A percentile compares a stretch with the other conserved stretches of the same genome.
These are phyloP conservation scores for Drechslera avenae DNA, from an alignment of 2,329 filamentous ascomycete genomes.

Conservation along the genomic window DNA sequence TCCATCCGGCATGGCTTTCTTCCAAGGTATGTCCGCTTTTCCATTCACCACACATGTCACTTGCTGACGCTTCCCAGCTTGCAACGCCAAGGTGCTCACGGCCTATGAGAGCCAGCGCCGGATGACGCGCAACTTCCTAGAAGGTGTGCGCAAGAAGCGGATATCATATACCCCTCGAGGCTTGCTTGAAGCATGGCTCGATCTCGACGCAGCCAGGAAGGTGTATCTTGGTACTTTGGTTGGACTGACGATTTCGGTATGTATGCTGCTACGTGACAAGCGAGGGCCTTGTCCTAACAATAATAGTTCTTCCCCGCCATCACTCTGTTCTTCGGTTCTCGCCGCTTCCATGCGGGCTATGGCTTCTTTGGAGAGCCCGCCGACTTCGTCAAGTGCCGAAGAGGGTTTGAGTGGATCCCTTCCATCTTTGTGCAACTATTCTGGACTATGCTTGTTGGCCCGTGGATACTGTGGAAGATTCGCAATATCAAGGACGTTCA, in stretches of 20 bases:
- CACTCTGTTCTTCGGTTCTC: conserved; percentile 66
- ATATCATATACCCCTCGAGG: conserved; percentile 37
- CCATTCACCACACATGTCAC: background rate
- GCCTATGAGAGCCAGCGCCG: conserved; percentile 45
- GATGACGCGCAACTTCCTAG: conserved; percentile 42
- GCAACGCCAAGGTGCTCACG: conserved; percentile 45
- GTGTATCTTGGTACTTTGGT: conserved; percentile 40
- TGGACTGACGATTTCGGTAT: conserved; percentile 40
- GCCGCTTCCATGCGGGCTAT: conserved; percentile 64
- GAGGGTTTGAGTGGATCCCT: conserved; percentile 66
- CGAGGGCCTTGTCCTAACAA: conserved; percentile 18
- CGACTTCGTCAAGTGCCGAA: conserved; percentile 51
- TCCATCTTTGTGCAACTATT: conserved; percentile 47
- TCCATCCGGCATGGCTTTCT: conserved; percentile 47
- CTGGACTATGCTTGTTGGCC: conserved; percentile 45
- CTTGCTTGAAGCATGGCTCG: conserved; percentile 36
- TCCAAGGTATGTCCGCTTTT: conserved; percentile 39
- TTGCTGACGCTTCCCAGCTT: conserved; percentile 25
- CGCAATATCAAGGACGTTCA: conserved; percentile 45
- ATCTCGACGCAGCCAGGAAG: conserved; percentile 41
- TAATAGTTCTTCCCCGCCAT: conserved; percentile 62
- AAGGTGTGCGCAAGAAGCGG: conserved; percentile 43
- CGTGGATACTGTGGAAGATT: conserved; percentile 48
- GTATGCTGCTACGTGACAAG: conserved; percentile 3
- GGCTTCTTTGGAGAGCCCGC: conserved; percentile 61